Evolutionary conservation across 2,329 filamentous ascomycete species (phyloP).

Genomic region (Metarhizium humberi): DNA sequence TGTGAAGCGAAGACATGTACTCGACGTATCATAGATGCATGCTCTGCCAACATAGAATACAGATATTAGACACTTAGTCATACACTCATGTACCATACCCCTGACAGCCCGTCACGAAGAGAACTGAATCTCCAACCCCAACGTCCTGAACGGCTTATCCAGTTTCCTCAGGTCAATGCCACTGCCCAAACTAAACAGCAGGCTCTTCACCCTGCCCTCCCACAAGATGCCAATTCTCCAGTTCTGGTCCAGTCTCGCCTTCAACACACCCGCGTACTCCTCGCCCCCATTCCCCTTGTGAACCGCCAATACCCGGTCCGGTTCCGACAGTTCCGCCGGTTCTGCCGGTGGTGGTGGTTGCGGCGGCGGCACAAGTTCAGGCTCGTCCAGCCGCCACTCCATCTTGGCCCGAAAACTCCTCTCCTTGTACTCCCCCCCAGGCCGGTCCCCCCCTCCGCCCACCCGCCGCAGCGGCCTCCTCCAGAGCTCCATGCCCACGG

Average conservation of each 20-base stretch:
- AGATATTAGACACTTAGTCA: background rate
- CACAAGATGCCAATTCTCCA: conserved; percentile 79
- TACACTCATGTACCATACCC: background rate
- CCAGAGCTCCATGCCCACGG: conserved; percentile 90
- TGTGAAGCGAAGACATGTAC: no score
- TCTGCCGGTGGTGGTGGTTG: background rate
- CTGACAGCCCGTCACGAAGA: conserved; percentile 48
- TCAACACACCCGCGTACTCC: conserved; percentile 76
- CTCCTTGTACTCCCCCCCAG: conserved; percentile 4
- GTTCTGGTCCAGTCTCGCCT: conserved; percentile 82
- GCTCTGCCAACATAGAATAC: background rate
- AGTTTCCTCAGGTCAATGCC: conserved; percentile 69
- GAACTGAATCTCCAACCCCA: conserved; percentile 75
- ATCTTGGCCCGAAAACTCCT: conserved; percentile 46
- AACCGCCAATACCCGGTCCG: conserved; percentile 3
- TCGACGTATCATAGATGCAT: no score
- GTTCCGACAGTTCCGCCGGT: background rate
- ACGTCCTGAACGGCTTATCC: conserved; percentile 66
- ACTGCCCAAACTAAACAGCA: conserved; percentile 85
- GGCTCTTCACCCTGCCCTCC: conserved; percentile 87
- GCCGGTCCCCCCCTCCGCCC: conserved; percentile 24
- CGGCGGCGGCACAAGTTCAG: conserved; percentile 23
- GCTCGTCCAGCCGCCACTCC: conserved; percentile 36
- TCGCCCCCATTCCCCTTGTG: conserved; percentile 34
- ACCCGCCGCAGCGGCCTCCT: conserved; percentile 44